Evolutionary conservation across 441 rosid species (phyloP), one percentile per base, ranked within the genome.

Genomic region (Sinapis alba): DNA sequence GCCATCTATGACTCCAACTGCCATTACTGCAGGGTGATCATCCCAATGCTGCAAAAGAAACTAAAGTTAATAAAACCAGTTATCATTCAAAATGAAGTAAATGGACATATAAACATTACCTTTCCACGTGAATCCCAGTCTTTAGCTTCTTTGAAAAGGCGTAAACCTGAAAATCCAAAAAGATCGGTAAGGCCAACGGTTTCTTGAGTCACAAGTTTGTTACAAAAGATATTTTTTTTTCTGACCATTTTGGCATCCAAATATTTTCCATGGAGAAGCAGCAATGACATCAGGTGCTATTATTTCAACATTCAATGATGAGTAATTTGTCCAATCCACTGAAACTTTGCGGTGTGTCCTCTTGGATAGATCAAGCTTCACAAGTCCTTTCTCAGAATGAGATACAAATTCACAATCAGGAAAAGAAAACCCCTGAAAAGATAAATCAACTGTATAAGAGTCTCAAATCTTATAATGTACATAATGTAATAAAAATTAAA

Each of bases 201-300:
- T 68, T 69, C 68, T 50, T 72, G 69, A 30, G 3, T 16, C 20
- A 5, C 34, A 56, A 26, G 6, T 3, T 12, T 7, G 8, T 18
- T 41, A 19, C 43, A 30, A 15, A 45, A 24, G 21, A 59, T 62
- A 19, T 1, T 13, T 11, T 72, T 13, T 11, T 51, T 65, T 8
- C 68, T 79, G 86, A 88, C 98, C 98, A 79, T 93, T 96, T 77
- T 86, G 94, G 81, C 98, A 93, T 59, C 98, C 99, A 51, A 96
- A 93, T 18, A 96, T 92, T 83, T 89, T 96, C 99, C 97, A 96
- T 12, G 93, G 90, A 21, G 98, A 96, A 62, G 99, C 94, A 53
- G 93, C 93, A 71, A 90, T 82, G 41, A 93, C 97, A 84, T 96
- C 98, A 72, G 90, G 78, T 36, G 87, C 83, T 81, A 78, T 77